Base-by-base conservation (phyloP, 306 rosid species). In the Rubus parviflorus region DNA sequence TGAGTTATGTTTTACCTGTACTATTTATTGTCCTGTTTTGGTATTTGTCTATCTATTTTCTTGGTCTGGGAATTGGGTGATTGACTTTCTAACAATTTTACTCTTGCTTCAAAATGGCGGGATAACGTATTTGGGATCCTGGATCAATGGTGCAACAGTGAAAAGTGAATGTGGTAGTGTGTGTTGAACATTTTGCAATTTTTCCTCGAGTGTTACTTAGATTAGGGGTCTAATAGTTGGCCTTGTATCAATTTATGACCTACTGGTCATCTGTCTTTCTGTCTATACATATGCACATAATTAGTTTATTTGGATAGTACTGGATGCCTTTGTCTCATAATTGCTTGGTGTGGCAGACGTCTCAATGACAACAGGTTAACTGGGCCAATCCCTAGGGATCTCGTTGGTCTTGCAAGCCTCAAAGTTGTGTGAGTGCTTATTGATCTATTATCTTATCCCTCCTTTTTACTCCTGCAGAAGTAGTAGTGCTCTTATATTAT, bases 301-400 rank as follows among this genome's bases (percentile, higher is more conserved):
- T 14, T 16, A 9, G 35, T 38, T 64, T 46, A 23, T 47, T 10
- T 57, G 14, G 42, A 42, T 70, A 23, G 58, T 23, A 66, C 7
- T 72, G 6, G 11, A 1, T 71, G 68, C 46, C 14, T 71, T 38
- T 47, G 46, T 71, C 53, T 61, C 52, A 78, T 70, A 78, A 77
- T 74, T 75, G 48, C 68, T 79, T 75, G 62, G 64, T 65, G 80
- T 80, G 80, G 82, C 85, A 94, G 98, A 42, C 95, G 98, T 25
- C 92, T 94, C 52, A 94, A 94, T 76, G 93, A 94, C 85, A 94
- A 94, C 77, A 70, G 11, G 42, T 83, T 94, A 76, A 90, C 79
- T 75, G 98, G 98, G 42, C 93, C 90, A 71, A 86, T 94, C 77
- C 98, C 98, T 11, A 84, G 85, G 85, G 93, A 87, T 37, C 98